Percentiles rank a stretch among this genome's conserved stretches.
phyloP scores from a whole-genome alignment of 352 stramenopile species.

The Globisporangium cystogenes region DNA sequence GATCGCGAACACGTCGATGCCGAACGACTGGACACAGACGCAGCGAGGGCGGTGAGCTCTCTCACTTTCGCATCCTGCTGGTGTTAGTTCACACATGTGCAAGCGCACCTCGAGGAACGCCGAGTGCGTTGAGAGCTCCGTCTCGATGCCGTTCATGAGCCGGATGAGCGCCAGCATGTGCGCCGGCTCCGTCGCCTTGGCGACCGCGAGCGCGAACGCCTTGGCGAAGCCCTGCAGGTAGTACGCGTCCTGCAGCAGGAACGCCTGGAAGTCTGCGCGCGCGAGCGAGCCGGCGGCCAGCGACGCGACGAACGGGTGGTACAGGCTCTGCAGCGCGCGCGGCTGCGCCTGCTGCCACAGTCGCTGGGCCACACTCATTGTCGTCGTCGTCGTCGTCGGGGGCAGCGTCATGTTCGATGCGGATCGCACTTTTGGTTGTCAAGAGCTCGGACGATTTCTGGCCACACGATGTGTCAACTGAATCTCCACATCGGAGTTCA shows the following conservation, averaged over 20 bases:
- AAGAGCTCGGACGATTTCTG: background rate
- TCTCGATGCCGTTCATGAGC: conserved; percentile 38
- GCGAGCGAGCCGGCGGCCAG: conserved; percentile 30
- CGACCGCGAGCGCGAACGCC: conserved; percentile 40
- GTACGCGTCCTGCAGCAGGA: conserved; percentile 53
- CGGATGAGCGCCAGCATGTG: conserved; percentile 33
- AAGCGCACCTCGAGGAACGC: conserved; percentile 32
- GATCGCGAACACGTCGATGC: conserved; percentile 31
- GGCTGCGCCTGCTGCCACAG: conserved; percentile 30
- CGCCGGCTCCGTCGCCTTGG: conserved; percentile 26
- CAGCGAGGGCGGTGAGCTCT: background rate
- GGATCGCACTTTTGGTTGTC: background rate
- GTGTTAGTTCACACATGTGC: background rate
- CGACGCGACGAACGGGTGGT: conserved; percentile 45
- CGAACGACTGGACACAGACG: conserved; percentile 24
- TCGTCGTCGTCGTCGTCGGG: background rate
- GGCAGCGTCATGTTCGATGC: background rate
- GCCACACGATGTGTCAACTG: background rate
- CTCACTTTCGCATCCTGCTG: background rate
- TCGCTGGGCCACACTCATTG: conserved; percentile 7
- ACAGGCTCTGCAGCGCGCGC: conserved; percentile 30
- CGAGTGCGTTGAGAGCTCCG: conserved; percentile 36
- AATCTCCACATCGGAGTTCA: background rate
- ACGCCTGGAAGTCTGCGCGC: conserved; percentile 28
- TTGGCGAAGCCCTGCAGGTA: conserved; percentile 45